phyloP scores from a whole-genome alignment of 108 stramenopile species.

The Skeletonema potamos region DNA sequence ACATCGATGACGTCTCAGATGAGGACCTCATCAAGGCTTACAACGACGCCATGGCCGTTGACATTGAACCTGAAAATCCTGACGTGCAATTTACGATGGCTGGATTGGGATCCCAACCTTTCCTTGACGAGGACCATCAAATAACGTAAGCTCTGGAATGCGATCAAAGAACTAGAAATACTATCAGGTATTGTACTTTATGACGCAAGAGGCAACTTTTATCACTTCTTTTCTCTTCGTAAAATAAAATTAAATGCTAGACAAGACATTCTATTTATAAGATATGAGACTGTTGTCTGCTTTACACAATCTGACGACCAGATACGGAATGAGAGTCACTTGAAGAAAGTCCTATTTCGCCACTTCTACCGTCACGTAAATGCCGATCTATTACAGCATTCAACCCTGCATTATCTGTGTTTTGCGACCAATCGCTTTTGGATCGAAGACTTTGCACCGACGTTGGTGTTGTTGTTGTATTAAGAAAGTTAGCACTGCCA shows the following conservation, averaged over 20 bases:
- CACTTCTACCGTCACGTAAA: neutral
- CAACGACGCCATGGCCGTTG: constrained; percentile 41
- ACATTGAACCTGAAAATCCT: constrained; percentile 26
- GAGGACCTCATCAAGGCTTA: constrained; percentile 49
- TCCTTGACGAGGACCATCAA: constrained; percentile 7
- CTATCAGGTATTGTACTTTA: too few species aligned
- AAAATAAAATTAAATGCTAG: too few species aligned
- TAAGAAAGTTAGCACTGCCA: neutral
- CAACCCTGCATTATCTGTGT: neutral
- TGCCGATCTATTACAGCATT: neutral
- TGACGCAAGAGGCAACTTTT: too few species aligned
- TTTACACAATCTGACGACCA: neutral
- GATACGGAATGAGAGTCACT: neutral
- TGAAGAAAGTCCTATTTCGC: neutral
- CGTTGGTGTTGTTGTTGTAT: neutral
- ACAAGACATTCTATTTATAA: neutral
- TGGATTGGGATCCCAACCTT: constrained; percentile 4
- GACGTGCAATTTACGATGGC: constrained; percentile 23
- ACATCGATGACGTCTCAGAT: constrained; percentile 37
- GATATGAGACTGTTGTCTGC: neutral
- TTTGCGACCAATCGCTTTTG: neutral
- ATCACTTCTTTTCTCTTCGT: too few species aligned
- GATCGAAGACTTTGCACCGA: neutral
- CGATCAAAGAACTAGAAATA: too few species aligned
- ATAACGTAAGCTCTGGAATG: neutral